phyloP scores from a whole-genome alignment of 148 eudicot genomes.

The Amaranthus cruentus region DNA sequence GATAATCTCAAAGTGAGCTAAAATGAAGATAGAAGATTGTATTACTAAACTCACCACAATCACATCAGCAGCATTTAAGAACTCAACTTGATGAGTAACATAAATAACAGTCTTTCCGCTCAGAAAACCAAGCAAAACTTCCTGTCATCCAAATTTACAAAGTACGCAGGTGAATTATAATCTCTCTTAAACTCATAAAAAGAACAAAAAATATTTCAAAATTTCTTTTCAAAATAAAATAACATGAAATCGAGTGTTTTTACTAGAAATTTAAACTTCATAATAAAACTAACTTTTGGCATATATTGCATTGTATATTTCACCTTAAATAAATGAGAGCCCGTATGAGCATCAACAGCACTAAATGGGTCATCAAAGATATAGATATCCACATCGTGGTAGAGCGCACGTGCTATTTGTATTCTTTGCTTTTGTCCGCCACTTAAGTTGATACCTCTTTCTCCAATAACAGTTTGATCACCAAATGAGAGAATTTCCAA shows the following conservation, averaged over 20 bases:
- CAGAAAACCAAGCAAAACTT: conserved; percentile 17
- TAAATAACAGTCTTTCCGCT: conserved; percentile 9
- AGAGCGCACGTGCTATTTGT: conserved; percentile 23
- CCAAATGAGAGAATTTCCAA: conserved; percentile 43
- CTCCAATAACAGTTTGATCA: conserved; percentile 49
- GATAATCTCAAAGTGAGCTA: not conserved
- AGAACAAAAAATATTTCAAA: not conserved
- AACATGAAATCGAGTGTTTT: not conserved
- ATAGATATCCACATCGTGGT: conserved; percentile 21
- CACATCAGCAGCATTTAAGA: conserved; percentile 14
- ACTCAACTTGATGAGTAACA: conserved; percentile 25
- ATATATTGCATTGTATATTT: not conserved
- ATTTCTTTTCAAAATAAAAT: not conserved
- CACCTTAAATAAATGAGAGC: conserved; percentile 38
- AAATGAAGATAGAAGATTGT: not conserved
- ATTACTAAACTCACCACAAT: not conserved
- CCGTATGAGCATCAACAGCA: conserved; percentile 49
- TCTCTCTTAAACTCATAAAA: too few relatives aligned
- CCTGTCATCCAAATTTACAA: not conserved
- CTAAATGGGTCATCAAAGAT: conserved; percentile 37
- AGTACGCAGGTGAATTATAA: too few relatives aligned
- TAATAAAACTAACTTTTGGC: not conserved
- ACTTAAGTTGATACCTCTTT: conserved; percentile 48
- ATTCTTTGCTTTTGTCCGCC: conserved; percentile 35
- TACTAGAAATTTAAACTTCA: too few relatives aligned